Percentiles rank a stretch among this genome's conserved stretches.
Evolutionary conservation across 208 protist genomes (phyloP).

Genomic region (Wallacemonas sp.): DNA sequence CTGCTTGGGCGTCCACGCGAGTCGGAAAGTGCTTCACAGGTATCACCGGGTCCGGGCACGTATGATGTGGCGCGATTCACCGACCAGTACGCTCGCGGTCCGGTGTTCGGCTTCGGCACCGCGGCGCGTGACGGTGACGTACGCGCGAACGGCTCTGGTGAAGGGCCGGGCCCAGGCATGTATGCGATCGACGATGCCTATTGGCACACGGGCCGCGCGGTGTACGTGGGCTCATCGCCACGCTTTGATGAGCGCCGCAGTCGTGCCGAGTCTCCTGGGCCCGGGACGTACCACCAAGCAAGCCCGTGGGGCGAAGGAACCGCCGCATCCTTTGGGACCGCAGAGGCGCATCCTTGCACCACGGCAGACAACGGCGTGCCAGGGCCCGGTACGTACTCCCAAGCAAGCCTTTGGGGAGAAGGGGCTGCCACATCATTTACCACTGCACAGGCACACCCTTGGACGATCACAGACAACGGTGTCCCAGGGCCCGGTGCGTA

Average conservation of each 20-base stretch:
- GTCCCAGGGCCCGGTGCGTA: slow-evolving; percentile 11
- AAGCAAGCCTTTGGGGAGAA: not conserved
- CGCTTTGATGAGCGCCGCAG: slow-evolving; percentile 9
- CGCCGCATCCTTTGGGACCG: slow-evolving; percentile 8
- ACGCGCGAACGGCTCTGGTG: not conserved
- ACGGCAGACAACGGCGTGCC: not conserved
- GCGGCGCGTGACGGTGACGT: not conserved
- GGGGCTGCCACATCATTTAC: not conserved
- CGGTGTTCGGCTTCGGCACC: slow-evolving; percentile 4
- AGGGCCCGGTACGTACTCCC: slow-evolving; percentile 25
- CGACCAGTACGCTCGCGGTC: not conserved
- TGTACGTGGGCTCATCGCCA: not conserved
- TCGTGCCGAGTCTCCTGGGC: slow-evolving; percentile 14
- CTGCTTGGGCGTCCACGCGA: not conserved
- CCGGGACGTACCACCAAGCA: slow-evolving; percentile 12
- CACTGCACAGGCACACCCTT: not conserved
- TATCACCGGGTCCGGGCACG: slow-evolving; percentile 24
- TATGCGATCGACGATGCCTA: too few relatives aligned
- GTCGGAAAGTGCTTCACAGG: not conserved
- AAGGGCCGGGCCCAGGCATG: slow-evolving; percentile 12
- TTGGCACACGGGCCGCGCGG: not conserved
- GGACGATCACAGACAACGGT: not conserved
- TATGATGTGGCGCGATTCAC: slow-evolving; percentile 15
- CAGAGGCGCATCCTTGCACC: not conserved
- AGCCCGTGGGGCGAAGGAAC: not conserved